Evolutionary conservation across 306 rosid species (phyloP), one percentile per base, ranked within the genome.

Genomic region (Fragaria nilgerrensis): DNA sequence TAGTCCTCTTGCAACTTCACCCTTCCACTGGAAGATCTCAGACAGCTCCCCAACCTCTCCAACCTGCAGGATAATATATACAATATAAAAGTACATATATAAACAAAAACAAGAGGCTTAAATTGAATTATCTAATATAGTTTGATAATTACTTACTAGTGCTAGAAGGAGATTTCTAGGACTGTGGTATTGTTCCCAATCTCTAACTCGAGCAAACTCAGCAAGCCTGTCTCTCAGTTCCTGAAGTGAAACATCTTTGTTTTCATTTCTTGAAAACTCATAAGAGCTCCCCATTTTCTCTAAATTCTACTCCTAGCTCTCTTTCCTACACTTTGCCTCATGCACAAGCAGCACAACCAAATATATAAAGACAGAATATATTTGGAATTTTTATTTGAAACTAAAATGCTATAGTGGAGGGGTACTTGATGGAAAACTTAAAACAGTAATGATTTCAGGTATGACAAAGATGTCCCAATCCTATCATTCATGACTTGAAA

Each of bases 151-250:
- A 32, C 72, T 78, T 71, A 84, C 97, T 34, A 92, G 95, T 68
- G 97, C 97, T 69, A 92, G 82, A 61, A 92, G 97, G 62, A 92
- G 91, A 73, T 92, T 92, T 75, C 97, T 89, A 0, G 97, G 97
- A 73, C 95, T 92, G 82, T 92, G 97, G 75, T 87, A 82, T 68
- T 88, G 91, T 7, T 89, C 89, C 97, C 97, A 92, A 78, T 92
- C 94, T 84, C 97, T 84, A 2, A 88, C 88, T 84, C 77, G 73
- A 77, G 89, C 84, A 80, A 91, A 91, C 86, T 89, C 97, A 72
- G 90, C 90, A 63, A 91, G 90, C 78, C 81, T 86, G 39, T 82
- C 84, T 77, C 92, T 88, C 14, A 91, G 89, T 68, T 91, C 97
- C 32, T 84, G 80, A 81, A 91, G 91, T 66, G 97, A 89, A 72